Evolutionary conservation across 2,329 filamentous ascomycete genomes (phyloP), one percentile per base, ranked within the genome.

Genomic region (Claviceps cyperi): DNA sequence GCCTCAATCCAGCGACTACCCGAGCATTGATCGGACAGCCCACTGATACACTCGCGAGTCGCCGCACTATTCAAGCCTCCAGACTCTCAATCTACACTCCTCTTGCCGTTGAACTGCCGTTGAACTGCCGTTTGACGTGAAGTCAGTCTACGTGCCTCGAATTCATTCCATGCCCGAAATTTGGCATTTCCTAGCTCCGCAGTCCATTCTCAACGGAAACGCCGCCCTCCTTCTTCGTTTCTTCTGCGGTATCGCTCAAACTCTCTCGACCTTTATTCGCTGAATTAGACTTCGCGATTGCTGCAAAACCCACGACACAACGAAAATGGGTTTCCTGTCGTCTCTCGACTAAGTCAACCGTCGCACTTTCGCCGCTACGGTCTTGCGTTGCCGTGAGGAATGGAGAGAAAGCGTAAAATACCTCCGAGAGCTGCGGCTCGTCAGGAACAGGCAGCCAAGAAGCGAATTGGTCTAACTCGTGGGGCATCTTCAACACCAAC

Each of bases 401-500:
- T 83, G 78, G 80, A 83, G 68, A 75, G 70, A 62, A 83, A 83
- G 69, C 73, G 80, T 61, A 83, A 81, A 67, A 66, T 82, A 53
- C 79, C 80, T 21, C 72, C 80, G 41, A 74, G 80, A 61, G 76
- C 77, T 49, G 75, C 78, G 43, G 77, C 80, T 56, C 74, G 80
- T 56, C 70, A 72, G 51, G 80, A 83, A 56, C 72, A 76, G 51
- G 72, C 70, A 49, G 69, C 74, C 49, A 84, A 83, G 68, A 80
- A 76, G 60, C 72, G 78, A 56, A 78, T 71, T 48, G 64, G 72
- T 24, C 79, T 76, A 17, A 73, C 78, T 50, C 74, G 76, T 51
- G 73, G 76, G 19, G 68, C 66, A 53, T 74, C 75, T 39, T 64
- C 66, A 50, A 76, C 77, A 47, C 71, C 75, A 28, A 63, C 66